phyloP scores from a whole-genome alignment of 176 grass and related monocot species.

The Aegilops tauschii region DNA sequence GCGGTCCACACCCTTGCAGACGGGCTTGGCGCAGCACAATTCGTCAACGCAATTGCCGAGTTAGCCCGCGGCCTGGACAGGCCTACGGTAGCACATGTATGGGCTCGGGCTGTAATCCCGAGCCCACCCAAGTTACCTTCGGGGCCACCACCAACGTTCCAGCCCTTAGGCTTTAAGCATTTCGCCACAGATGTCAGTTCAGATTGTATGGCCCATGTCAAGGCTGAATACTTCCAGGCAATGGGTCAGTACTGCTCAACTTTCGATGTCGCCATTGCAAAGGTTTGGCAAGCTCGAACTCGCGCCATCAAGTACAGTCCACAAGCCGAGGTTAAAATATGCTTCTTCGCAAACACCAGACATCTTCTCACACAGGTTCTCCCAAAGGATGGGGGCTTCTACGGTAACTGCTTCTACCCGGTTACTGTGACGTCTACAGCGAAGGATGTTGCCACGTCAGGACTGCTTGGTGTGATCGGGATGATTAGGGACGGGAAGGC shows the following conservation, averaged over 20 bases:
- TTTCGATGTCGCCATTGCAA: slow-evolving; percentile 64
- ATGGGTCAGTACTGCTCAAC: slow-evolving; percentile 59
- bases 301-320: slow-evolving; percentile 31
- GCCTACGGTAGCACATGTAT: slow-evolving; percentile 36
- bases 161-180: slow-evolving; percentile 46
- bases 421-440: slow-evolving; percentile 39
- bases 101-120: slow-evolving; percentile 42
- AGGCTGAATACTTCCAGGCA: slow-evolving; percentile 39
- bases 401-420: slow-evolving; percentile 71
- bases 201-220: slow-evolving; percentile 21
- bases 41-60: slow-evolving; percentile 53
- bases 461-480: slow-evolving; percentile 43
- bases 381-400: slow-evolving; percentile 53
- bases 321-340: slow-evolving; percentile 41
- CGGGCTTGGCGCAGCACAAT: slow-evolving; percentile 63
- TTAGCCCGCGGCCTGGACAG: slow-evolving; percentile 38
- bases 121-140: slow-evolving; percentile 38
- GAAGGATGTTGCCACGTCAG: neutral
- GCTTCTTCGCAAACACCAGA: slow-evolving; percentile 69
- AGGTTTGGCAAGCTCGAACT: slow-evolving; percentile 65
- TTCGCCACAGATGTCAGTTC: slow-evolving; percentile 35
- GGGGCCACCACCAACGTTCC: slow-evolving; percentile 30
- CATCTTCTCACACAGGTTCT: slow-evolving; percentile 46
- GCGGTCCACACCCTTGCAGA: slow-evolving; percentile 66
- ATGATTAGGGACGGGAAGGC: slow-evolving; percentile 68